Base-by-base conservation (phyloP, 768 basidiomycete species). In the Collybiopsis confluens region DNA sequence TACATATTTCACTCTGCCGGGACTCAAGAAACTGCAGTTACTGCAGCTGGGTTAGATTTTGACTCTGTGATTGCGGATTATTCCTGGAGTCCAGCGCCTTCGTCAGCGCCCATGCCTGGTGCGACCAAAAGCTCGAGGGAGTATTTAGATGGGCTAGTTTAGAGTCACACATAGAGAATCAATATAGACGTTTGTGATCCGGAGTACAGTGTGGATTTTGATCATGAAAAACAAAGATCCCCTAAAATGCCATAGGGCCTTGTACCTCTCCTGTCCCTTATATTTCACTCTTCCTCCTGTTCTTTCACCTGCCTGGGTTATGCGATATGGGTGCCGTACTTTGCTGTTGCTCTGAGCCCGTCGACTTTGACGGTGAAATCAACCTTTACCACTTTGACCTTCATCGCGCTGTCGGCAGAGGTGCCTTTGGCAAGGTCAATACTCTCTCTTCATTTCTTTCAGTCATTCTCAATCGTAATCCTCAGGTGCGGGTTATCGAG, bases 301-400 rank as follows among this genome's bases (percentile, higher is more conserved):
- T 44, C 20, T 26, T 26, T 44, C 52, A 5, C 13, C 13, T 33
- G 13, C 13, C 30, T 13, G 5, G 42, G 35, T 53, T 35, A 53
- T 53, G 42, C 52, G 45, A 33, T 21, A 53, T 53, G 52, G 52
- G 52, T 35, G 52, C 52, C 43, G 43, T 53, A 18, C 43, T 50
- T 27, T 52, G 49, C 35, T 56, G 69, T 66, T 76, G 82, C 64
- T 82, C 83, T 70, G 78, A 90, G 71, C 88, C 89, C 20, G 81
- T 94, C 60, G 91, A 94, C 74, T 91, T 90, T 68, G 85, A 90
- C 58, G 76, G 79, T 44, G 90, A 93, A 64, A 83, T 88, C 69
- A 91, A 84, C 65, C 86, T 99, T 45, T 98, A 88, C 72, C 96
- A 98, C 73, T 99, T 98, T 65, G 91, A 96, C 66, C 87, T 99